Percentiles rank a stretch among this genome's conserved stretches.
phyloP scores from a whole-genome alignment of 805 yeast species.

The Kodamaea kakaduensis region DNA sequence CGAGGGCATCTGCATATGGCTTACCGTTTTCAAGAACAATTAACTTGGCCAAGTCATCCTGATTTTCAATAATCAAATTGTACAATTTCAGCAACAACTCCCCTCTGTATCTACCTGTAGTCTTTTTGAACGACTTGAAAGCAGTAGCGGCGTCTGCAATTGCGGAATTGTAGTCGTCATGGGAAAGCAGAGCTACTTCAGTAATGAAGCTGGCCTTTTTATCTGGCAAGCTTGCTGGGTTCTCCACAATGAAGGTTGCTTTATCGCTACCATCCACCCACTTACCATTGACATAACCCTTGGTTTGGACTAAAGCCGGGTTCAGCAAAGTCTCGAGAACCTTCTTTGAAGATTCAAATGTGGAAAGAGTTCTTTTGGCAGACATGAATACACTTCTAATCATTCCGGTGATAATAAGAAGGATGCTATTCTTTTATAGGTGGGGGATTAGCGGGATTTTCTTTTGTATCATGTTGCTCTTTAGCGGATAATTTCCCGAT shows the following conservation, averaged over 20 bases:
- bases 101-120: conserved; percentile 56
- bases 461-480: conserved; percentile 1
- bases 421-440: background rate
- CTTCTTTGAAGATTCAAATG: conserved; percentile 9
- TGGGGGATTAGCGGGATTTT: conserved; percentile 3
- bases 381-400: conserved; percentile 4
- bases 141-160: conserved; percentile 52
- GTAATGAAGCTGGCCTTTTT: conserved; percentile 42
- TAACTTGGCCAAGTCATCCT: conserved; percentile 61
- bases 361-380: conserved; percentile 5
- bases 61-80: conserved; percentile 51
- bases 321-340: conserved; percentile 33
- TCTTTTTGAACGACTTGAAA: conserved; percentile 47
- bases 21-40: conserved; percentile 74
- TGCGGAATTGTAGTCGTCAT: conserved; percentile 50
- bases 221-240: conserved; percentile 60
- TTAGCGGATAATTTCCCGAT: conserved; percentile 4
- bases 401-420: background rate
- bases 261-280: conserved; percentile 52
- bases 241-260: conserved; percentile 57
- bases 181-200: conserved; percentile 51
- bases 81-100: conserved; percentile 50
- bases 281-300: conserved; percentile 67
- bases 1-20: conserved; percentile 64
- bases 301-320: conserved; percentile 50